Evolutionary conservation across 2,329 filamentous ascomycete species (phyloP), one percentile per base, ranked within the genome.

Genomic region (Zymoseptoria pseudotritici): DNA sequence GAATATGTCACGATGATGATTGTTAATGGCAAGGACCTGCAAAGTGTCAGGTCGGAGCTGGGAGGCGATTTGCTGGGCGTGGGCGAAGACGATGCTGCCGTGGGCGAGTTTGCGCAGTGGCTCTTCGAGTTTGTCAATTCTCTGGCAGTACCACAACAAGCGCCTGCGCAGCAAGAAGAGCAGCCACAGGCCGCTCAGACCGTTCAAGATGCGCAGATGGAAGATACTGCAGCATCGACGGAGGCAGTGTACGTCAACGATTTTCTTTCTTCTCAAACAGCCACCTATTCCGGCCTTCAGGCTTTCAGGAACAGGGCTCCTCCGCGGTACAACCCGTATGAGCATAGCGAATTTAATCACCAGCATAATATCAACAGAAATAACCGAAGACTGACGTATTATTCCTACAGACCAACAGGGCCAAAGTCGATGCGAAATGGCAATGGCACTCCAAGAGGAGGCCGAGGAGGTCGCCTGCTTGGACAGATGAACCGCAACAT

Each of bases 1-100:
- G 94, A 99, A 78, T 99, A 97, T 78, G 94, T 99, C 67, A 88
- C 97, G 61, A 85, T 97, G 64, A 97, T 97, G 93, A 84, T 99
- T 31, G 90, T 90, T 63, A 97, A 97, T 77, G 91, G 92, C 69
- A 97, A 96, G 76, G 91, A 89, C 3, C 88, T 96, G 73, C 86
- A 92, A 55, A 88, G 97, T 73, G 93, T 99, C 66, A 89, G 91
- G 9, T 80, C 84, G 51, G 94, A 99, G 73, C 85, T 99, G 13
- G 89, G 92, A 1, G 88, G 87, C 65, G 94, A 99, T 69, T 83
- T 99, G 50, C 83, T 99, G 2, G 86, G 86, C 59, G 83, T 97
- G 4, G 85, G 86, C 2, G 86, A 91, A 53, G 91, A 96, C 61
- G 93, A 97, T 68, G 85, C 88, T 55, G 87, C 86, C 65, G 90